A percentile compares a stretch with the other conserved stretches of the same genome.
phyloP scores from a whole-genome alignment of 108 stramenopile species.

The Pseudonitzschia multistriata region DNA sequence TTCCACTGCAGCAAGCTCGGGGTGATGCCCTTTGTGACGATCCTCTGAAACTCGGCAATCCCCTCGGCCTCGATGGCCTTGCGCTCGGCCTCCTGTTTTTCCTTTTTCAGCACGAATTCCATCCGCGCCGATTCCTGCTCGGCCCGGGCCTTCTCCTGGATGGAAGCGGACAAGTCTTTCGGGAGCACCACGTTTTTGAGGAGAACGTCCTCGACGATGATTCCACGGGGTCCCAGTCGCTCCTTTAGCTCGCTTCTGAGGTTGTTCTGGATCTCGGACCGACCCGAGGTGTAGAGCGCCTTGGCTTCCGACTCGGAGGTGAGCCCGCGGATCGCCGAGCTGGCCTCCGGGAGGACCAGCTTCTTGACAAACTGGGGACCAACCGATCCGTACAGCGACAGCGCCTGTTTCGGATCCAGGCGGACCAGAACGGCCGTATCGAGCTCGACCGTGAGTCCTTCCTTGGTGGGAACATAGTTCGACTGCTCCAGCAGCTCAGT shows the following conservation, averaged over 20 bases:
- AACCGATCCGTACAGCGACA: conserved; percentile 32
- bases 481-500: conserved; percentile 40
- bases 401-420: conserved; percentile 32
- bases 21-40: conserved; percentile 45
- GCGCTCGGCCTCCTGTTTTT: conserved; percentile 46
- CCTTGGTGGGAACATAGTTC: conserved; percentile 46
- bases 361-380: conserved; percentile 34
- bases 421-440: conserved; percentile 44
- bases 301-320: conserved; percentile 52
- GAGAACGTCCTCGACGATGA: conserved; percentile 51
- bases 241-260: conserved; percentile 34
- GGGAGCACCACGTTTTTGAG: conserved; percentile 47
- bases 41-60: conserved; percentile 56
- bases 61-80: conserved; percentile 55
- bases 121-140: conserved; percentile 50
- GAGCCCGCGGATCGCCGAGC: conserved; percentile 48
- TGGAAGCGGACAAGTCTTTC: conserved; percentile 32
- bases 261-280: conserved; percentile 35
- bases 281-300: conserved; percentile 45
- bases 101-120: conserved; percentile 49
- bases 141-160: conserved; percentile 48
- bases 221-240: conserved; percentile 43
- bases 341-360: conserved; percentile 43
- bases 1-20: conserved; percentile 43
- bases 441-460: conserved; percentile 42